Conservation (phyloP, 495 filamentous ascomycete genomes). For the Podospora pseudopauciseta region DNA sequence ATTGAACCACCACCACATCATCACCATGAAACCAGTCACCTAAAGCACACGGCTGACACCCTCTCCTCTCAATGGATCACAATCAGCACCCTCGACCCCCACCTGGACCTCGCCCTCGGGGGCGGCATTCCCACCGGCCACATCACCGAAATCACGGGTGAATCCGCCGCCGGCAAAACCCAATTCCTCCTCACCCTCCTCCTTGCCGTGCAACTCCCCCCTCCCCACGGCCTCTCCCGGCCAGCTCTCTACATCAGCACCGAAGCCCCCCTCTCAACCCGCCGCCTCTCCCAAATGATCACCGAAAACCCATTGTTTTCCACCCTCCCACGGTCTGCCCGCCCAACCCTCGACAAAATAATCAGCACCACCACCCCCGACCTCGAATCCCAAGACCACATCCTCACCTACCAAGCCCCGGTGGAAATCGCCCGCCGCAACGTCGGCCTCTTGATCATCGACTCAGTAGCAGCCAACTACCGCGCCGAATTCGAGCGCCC, state of each 20-base stretch:
- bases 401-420: constrained; percentile 85
- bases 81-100: constrained; percentile 77
- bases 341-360: constrained; percentile 67
- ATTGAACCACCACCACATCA: constrained; percentile 5
- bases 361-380: constrained; percentile 82
- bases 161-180: constrained; percentile 94
- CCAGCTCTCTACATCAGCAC: constrained; percentile 92
- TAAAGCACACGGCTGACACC: constrained; percentile 39
- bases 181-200: constrained; percentile 85
- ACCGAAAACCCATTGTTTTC: constrained; percentile 59
- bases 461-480: constrained; percentile 92
- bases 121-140: constrained; percentile 84
- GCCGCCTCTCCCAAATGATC: constrained; percentile 74
- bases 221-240: constrained; percentile 63
- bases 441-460: constrained; percentile 77
- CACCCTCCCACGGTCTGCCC: constrained; percentile 37
- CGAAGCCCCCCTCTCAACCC: constrained; percentile 77
- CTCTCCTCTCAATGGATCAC: constrained; percentile 48
- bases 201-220: constrained; percentile 73
- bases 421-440: constrained; percentile 71
- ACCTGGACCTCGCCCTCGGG: constrained; percentile 68
- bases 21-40: background rate
- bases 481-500: constrained; percentile 75
- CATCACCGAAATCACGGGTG: constrained; percentile 87
- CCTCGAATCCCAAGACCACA: constrained; percentile 93